phyloP scores from a whole-genome alignment of 1,284 basidiomycete species.

The Coniophora puteana region DNA sequence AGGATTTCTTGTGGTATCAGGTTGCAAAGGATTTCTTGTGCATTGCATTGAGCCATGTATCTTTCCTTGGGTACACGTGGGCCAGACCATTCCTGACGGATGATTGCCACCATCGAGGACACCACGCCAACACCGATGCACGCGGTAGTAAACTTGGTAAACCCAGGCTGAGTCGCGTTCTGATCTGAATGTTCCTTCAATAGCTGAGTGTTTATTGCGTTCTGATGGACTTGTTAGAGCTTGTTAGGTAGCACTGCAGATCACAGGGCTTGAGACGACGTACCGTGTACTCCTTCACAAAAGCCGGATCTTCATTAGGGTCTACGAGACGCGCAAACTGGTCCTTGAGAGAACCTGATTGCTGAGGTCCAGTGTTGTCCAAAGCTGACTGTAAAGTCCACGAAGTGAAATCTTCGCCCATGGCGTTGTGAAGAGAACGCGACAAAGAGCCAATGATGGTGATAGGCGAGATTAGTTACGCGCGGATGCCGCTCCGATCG shows the following conservation, averaged over 20 bases:
- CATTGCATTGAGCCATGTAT: constrained; percentile 18
- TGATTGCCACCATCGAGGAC: constrained; percentile 16
- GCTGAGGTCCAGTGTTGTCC: constrained; percentile 2
- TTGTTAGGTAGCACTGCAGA: background rate
- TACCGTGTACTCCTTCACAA: constrained; percentile 17
- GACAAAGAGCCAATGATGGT: no score
- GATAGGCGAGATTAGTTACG: no score
- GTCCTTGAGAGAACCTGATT: constrained; percentile 7
- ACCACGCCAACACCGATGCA: constrained; percentile 20
- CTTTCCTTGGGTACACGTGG: constrained; percentile 9
- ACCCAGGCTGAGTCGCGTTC: background rate
- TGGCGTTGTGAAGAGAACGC: no score
- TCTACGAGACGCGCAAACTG: constrained; percentile 19
- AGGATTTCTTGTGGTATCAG: no score
- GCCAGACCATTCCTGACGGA: no score
- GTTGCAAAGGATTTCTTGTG: constrained; percentile 14
- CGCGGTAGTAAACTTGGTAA: constrained; percentile 17
- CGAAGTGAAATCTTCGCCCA: no score
- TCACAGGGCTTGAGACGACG: constrained; percentile 1
- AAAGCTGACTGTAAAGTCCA: no score
- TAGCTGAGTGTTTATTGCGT: constrained; percentile 5
- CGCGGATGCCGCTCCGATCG: no score
- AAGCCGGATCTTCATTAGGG: constrained; percentile 13
- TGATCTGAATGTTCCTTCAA: background rate
- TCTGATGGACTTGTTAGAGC: background rate